Evolutionary conservation across 768 basidiomycete species (phyloP).

Genomic region (Cubamyces lactineus): DNA sequence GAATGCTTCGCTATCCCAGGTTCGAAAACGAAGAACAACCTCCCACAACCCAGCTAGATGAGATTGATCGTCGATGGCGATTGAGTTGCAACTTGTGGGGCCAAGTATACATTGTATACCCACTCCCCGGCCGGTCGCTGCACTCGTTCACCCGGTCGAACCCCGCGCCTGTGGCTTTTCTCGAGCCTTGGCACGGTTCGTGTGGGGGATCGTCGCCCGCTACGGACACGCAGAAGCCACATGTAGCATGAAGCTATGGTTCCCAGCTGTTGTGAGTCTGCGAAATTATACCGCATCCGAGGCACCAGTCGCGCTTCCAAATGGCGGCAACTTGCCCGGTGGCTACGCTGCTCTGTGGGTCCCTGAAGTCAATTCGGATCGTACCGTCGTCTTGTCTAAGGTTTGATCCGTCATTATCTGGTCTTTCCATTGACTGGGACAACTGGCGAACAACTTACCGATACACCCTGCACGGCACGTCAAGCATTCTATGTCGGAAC

Average conservation of each 20-base stretch:
- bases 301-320: constrained; percentile 76
- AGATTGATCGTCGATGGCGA: constrained; percentile 27
- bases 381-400: constrained; percentile 30
- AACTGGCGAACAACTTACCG: constrained; percentile 39
- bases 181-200: neutral
- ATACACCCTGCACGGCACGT: constrained; percentile 54
- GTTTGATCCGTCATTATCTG: constrained; percentile 15
- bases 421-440: neutral
- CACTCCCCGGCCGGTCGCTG: neutral
- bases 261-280: neutral
- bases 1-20: constrained; percentile 14
- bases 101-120: constrained; percentile 15
- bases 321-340: constrained; percentile 82
- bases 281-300: constrained; percentile 78
- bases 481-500: constrained; percentile 70
- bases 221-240: neutral
- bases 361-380: constrained; percentile 54
- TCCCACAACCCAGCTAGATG: constrained; percentile 19
- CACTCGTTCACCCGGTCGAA: neutral
- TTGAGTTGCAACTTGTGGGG: constrained; percentile 25
- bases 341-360: constrained; percentile 68
- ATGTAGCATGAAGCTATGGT: neutral
- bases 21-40: constrained; percentile 10
- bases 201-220: neutral
- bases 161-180: neutral